Evolutionary conservation across 202 grass and related monocot genomes (phyloP).

Genomic region (Setaria viridis): DNA sequence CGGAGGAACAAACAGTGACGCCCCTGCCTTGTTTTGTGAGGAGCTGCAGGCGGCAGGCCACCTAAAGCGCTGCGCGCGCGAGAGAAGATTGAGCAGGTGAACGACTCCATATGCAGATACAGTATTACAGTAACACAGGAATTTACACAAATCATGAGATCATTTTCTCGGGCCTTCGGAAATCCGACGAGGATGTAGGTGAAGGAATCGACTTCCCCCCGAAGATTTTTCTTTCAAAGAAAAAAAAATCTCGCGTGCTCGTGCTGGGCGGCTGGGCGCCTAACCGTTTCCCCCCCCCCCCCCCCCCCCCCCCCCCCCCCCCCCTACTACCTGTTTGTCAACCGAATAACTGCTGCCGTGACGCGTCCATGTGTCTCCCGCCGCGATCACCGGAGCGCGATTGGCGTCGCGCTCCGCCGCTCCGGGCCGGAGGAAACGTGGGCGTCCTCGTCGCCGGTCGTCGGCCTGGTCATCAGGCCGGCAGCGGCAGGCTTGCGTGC

Average conservation of each 20-base stretch:
- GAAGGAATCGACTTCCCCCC: too few species aligned
- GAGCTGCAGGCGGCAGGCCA: too few species aligned
- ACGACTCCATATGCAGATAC: neutral
- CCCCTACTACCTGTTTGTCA: neutral
- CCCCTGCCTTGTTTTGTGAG: too few species aligned
- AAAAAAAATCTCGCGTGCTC: neutral
- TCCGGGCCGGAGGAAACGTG: neutral
- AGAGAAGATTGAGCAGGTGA: slow-evolving; percentile 34
- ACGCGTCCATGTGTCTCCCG: slow-evolving; percentile 15
- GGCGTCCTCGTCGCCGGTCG: neutral
- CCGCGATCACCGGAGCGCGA: slow-evolving; percentile 25
- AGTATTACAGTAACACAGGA: neutral
- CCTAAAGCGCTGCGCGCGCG: too few species aligned
- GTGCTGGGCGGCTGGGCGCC: neutral
- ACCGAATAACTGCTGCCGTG: slow-evolving; percentile 6
- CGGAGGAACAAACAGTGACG: too few species aligned
- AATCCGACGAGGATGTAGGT: too few species aligned
- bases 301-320: too few species aligned
- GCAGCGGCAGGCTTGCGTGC: neutral
- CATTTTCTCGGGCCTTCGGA: too few species aligned
- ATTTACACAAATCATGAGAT: neutral
- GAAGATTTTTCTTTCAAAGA: neutral
- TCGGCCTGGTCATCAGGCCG: neutral
- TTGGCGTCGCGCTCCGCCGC: neutral
- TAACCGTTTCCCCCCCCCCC: neutral